phyloP scores from a whole-genome alignment of 2,329 filamentous ascomycete species.

The Pseudopithomyces chartarum region DNA sequence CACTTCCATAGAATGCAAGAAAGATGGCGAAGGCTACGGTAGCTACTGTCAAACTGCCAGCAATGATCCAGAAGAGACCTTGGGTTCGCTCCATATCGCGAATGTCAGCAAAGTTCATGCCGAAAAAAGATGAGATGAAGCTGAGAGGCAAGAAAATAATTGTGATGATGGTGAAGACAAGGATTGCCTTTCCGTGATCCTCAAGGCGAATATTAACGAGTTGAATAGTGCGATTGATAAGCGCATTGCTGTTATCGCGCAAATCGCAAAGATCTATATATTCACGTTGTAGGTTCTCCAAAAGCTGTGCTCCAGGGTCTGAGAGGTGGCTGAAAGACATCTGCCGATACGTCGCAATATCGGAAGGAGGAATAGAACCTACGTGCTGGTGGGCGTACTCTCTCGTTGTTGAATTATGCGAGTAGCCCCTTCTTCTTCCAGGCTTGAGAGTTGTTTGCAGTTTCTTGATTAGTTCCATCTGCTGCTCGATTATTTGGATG shows the following conservation, averaged over 20 bases:
- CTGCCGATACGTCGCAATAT: slow-evolving; percentile 45
- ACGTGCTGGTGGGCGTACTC: slow-evolving; percentile 15
- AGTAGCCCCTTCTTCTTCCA: slow-evolving; percentile 7
- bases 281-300: slow-evolving; percentile 49
- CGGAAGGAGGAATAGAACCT: slow-evolving; percentile 23
- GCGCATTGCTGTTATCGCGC: slow-evolving; percentile 49
- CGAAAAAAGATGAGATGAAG: slow-evolving; percentile 51
- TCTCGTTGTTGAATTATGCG: slow-evolving; percentile 13
- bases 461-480: slow-evolving; percentile 44
- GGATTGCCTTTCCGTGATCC: slow-evolving; percentile 51
- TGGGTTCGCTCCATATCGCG: slow-evolving; percentile 47
- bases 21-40: slow-evolving; percentile 47
- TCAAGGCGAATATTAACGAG: slow-evolving; percentile 53
- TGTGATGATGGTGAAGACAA: slow-evolving; percentile 52
- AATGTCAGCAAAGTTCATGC: slow-evolving; percentile 51
- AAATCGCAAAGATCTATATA: slow-evolving; percentile 48
- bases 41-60: slow-evolving; percentile 43
- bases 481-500: slow-evolving; percentile 50
- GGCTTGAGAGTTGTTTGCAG: slow-evolving; percentile 28
- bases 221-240: slow-evolving; percentile 51
- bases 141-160: slow-evolving; percentile 52
- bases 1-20: slow-evolving; percentile 48
- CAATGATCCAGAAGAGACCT: slow-evolving; percentile 48
- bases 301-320: slow-evolving; percentile 45
- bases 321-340: slow-evolving; percentile 43